Percentiles rank a stretch among this genome's conserved stretches.
Conservation (phyloP, 1,284 basidiomycete species). For the Abortiporus biennis region DNA sequence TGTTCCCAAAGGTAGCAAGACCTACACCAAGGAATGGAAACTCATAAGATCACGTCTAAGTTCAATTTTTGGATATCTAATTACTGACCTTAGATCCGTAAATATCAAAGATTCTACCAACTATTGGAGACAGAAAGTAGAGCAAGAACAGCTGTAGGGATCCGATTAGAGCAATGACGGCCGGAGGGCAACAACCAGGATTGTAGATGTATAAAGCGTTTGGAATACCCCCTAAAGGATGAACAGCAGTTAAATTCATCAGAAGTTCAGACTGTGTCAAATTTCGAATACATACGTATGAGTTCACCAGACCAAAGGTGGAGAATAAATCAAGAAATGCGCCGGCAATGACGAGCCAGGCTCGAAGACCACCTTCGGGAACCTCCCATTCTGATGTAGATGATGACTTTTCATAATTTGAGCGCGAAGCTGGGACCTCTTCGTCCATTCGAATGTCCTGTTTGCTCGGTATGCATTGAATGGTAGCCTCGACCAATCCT, state of each 20-base stretch:
- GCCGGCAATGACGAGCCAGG: slow-evolving; percentile 26
- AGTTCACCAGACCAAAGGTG: slow-evolving; percentile 28
- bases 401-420: too few species aligned
- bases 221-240: slow-evolving; percentile 32
- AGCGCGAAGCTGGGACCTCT: too few species aligned
- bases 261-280: too few species aligned
- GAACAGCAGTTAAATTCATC: slow-evolving; percentile 1
- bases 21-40: slow-evolving; percentile 10
- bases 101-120: slow-evolving; percentile 32
- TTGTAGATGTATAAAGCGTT: slow-evolving; percentile 31
- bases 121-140: slow-evolving; percentile 26
- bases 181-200: slow-evolving; percentile 29
- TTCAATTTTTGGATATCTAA: neutral
- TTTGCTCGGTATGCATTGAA: too few species aligned
- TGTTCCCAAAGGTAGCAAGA: slow-evolving; percentile 26
- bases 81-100: slow-evolving; percentile 17
- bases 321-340: slow-evolving; percentile 25
- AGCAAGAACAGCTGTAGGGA: slow-evolving; percentile 36
- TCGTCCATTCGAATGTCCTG: too few species aligned
- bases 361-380: slow-evolving; percentile 25
- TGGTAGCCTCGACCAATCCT: too few species aligned
- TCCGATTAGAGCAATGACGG: slow-evolving; percentile 37
- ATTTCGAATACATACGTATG: slow-evolving; percentile 23
- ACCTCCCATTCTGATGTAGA: too few species aligned
- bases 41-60: neutral